Evolutionary conservation across 2,329 filamentous ascomycete species (phyloP), one percentile per base, ranked within the genome.

Genomic region (Domatiomyces globalis): DNA sequence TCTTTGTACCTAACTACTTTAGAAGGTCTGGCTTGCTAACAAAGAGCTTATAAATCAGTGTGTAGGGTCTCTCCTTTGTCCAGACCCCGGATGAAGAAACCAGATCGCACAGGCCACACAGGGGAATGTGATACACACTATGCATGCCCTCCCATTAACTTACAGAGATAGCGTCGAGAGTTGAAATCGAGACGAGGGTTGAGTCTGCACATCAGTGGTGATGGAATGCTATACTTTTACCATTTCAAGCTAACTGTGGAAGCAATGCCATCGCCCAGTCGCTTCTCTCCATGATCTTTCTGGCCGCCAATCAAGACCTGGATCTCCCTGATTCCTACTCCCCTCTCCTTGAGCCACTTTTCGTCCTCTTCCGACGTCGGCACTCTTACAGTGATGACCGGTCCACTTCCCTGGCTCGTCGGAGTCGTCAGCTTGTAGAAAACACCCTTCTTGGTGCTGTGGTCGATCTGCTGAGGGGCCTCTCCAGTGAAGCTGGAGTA

Each of bases 241-340:
- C 45, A 47, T 25, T 27, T 29, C 27, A 47, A 18, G 9, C 20
- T 18, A 47, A 47, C 17, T 18, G 45, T 47, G 20, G 45, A 47
- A 3, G 54, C 56, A 19, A 57, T 54, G n/a, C 56, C 56, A 17
- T 56, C 51, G 36, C 53, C 54, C 25, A 58, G 49, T 12, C 51
- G 49, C 22, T 43, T 48, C 33, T 55, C 51, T 29, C 56, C 54
- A 9, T 50, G 46, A 27, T 52, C 52, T 19, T 49, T 52, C 46
- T 52, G 46, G 18, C 52, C 46, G 7, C 45, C 36, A 3, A 50
- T 54, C 33, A 48, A 56, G 20, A 58, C 19, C 22, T 48, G 52
- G 12, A 58, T 25, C 43, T 53, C 51, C 39, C 54, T 42, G 12
- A 58, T 58, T 22, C 56, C 56, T 7, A 58, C 48, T 10, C 56